These are phyloP conservation scores for Suillus subaureus DNA, from an alignment of 768 basidiomycete genomes.

Conservation along the genomic window DNA sequence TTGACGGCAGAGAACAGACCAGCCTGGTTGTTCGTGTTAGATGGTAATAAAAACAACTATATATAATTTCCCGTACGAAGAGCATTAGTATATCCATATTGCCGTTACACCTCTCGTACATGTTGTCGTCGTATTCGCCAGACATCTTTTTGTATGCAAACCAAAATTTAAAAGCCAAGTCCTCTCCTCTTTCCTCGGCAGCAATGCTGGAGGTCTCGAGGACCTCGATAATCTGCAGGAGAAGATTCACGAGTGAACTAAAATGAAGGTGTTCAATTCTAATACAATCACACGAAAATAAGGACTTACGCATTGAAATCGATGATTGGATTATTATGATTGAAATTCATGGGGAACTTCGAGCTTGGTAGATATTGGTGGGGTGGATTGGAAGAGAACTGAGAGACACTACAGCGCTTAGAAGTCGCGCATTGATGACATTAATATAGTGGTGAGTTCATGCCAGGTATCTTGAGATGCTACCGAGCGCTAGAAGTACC, in stretches of 20 bases:
- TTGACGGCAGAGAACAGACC: conserved; percentile 18
- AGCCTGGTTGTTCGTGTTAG: conserved; percentile 8
- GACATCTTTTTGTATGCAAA: not conserved
- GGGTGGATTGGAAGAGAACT: not conserved
- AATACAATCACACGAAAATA: not conserved
- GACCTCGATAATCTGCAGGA: not conserved
- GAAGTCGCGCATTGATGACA: no score
- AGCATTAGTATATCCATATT: conserved; percentile 1
- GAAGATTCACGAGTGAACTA: not conserved
- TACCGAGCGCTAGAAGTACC: no score
- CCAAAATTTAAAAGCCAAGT: not conserved
- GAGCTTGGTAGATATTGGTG: not conserved
- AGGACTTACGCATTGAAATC: not conserved
- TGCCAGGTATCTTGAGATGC: no score
- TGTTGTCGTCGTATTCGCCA: not conserved
- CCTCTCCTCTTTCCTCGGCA: not conserved
- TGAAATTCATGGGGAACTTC: not conserved
- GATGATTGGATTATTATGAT: no score
- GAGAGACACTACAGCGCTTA: not conserved
- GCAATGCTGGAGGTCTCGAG: not conserved
- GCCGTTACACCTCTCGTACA: not conserved
- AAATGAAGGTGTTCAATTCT: not conserved
- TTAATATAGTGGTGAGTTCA: no score
- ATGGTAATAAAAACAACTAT: not conserved
- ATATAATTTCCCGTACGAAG: not conserved